Percentiles rank a stretch among this genome's conserved stretches.
Conservation (phyloP, 2,329 filamentous ascomycete genomes). For the Chaetoscypha palmicola region DNA sequence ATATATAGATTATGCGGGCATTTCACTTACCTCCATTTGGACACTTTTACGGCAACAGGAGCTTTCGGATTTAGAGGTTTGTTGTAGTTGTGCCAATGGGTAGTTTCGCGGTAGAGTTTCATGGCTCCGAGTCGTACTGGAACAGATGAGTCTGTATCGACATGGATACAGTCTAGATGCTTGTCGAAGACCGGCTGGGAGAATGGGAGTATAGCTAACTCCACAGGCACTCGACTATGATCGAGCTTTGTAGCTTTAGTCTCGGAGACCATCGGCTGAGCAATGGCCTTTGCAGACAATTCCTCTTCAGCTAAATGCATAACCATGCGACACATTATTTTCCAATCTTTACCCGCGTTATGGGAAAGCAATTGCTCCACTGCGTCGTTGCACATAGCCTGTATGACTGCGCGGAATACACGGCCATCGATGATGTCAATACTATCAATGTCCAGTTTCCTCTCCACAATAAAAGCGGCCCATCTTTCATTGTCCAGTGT, state of each 20-base stretch:
- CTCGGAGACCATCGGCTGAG: slow-evolving; percentile 14
- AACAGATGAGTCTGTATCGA: slow-evolving; percentile 31
- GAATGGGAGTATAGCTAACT: slow-evolving; percentile 38
- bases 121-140: slow-evolving; percentile 19
- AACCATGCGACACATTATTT: slow-evolving; percentile 22
- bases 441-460: slow-evolving; percentile 37
- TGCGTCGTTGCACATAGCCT: slow-evolving; percentile 23
- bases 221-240: slow-evolving; percentile 9
- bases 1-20: too few relatives aligned
- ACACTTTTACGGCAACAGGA: slow-evolving; percentile 36
- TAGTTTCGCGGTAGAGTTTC: slow-evolving; percentile 41
- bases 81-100: slow-evolving; percentile 58
- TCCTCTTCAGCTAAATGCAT: slow-evolving; percentile 29
- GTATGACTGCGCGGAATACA: slow-evolving; percentile 30
- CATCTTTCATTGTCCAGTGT: slow-evolving; percentile 31
- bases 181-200: slow-evolving; percentile 40
- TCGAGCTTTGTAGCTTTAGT: slow-evolving; percentile 12
- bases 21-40: slow-evolving; percentile 30
- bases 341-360: slow-evolving; percentile 23
- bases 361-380: slow-evolving; percentile 16
- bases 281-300: slow-evolving; percentile 26
- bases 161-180: slow-evolving; percentile 38
- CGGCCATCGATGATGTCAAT: slow-evolving; percentile 51
- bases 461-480: slow-evolving; percentile 19
- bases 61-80: slow-evolving; percentile 40